Percentiles rank a stretch among this genome's conserved stretches.
Evolutionary conservation across 2,329 filamentous ascomycete genomes (phyloP).

Genomic region (Fusarium siculi): DNA sequence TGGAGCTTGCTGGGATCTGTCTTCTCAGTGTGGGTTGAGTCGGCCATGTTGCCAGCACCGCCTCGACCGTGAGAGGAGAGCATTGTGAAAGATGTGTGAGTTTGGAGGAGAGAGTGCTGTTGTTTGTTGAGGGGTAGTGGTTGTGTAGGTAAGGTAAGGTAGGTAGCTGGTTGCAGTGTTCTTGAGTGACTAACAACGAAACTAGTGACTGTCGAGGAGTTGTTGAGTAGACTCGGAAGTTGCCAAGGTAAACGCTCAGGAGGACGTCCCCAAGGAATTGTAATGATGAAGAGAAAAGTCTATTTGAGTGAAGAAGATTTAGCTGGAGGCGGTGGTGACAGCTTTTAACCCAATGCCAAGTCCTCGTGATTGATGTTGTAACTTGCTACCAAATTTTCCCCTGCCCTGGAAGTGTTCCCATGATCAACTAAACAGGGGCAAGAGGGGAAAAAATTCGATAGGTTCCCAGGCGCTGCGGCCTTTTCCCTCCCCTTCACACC

Average conservation of each 20-base stretch:
- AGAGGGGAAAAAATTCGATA: conserved; percentile 17
- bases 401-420: conserved; percentile 31
- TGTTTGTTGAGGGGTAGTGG: neutral
- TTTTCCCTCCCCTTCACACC: neutral
- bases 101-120: neutral
- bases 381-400: conserved; percentile 25
- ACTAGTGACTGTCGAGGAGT: neutral
- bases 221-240: neutral
- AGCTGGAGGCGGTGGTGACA: conserved; percentile 11
- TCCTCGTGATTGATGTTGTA: conserved; percentile 37
- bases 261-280: neutral
- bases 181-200: neutral
- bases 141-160: neutral
- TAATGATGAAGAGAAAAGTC: neutral
- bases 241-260: neutral
- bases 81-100: conserved; percentile 47
- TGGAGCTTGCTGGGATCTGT: conserved; percentile 72
- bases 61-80: conserved; percentile 78
- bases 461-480: conserved; percentile 20
- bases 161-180: neutral
- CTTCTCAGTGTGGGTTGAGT: conserved; percentile 62
- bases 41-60: conserved; percentile 80
- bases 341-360: conserved; percentile 39
- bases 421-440: conserved; percentile 35
- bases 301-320: neutral